phyloP scores from a whole-genome alignment of 2,329 filamentous ascomycete species.

The Xylaria sp. region DNA sequence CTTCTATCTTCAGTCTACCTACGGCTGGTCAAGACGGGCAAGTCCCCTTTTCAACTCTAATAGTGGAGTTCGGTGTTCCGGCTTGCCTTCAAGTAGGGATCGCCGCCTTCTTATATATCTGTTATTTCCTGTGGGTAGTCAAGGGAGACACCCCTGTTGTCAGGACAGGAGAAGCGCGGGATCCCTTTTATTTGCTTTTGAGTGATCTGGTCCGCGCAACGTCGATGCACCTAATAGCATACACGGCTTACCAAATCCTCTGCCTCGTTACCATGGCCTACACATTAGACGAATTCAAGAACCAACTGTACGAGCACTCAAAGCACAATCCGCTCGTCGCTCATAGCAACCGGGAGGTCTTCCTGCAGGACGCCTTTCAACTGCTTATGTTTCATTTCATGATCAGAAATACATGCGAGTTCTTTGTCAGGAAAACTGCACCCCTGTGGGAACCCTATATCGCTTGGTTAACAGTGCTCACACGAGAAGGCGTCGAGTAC shows the following conservation, averaged over 20 bases:
- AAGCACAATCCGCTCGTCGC: neutral
- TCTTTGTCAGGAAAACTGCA: constrained; percentile 3
- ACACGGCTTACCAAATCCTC: constrained; percentile 32
- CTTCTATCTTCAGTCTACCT: constrained; percentile 14
- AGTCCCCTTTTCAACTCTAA: constrained; percentile 1
- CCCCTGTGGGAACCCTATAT: constrained; percentile 25
- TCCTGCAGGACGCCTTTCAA: constrained; percentile 10
- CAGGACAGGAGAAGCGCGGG: constrained; percentile 3
- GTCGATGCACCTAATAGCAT: constrained; percentile 29
- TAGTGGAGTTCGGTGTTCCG: constrained; percentile 25
- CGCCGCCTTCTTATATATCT: constrained; percentile 25
- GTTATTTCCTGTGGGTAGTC: constrained; percentile 24
- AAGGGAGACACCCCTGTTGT: constrained; percentile 24
- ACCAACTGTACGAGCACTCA: neutral
- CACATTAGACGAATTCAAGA: constrained; percentile 1
- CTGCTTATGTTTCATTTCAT: constrained; percentile 21
- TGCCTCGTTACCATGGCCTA: constrained; percentile 5
- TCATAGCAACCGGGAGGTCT: neutral
- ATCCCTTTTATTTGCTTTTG: constrained; percentile 16
- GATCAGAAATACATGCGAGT: constrained; percentile 8
- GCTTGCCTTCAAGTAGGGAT: constrained; percentile 21
- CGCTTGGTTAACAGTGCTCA: constrained; percentile 25
- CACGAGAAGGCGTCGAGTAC: neutral
- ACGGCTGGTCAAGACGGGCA: constrained; percentile 12
- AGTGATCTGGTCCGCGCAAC: constrained; percentile 30